These are phyloP conservation scores for Diaporthe sp. DNA, from an alignment of 2,329 filamentous ascomycete genomes.

Conservation along the genomic window DNA sequence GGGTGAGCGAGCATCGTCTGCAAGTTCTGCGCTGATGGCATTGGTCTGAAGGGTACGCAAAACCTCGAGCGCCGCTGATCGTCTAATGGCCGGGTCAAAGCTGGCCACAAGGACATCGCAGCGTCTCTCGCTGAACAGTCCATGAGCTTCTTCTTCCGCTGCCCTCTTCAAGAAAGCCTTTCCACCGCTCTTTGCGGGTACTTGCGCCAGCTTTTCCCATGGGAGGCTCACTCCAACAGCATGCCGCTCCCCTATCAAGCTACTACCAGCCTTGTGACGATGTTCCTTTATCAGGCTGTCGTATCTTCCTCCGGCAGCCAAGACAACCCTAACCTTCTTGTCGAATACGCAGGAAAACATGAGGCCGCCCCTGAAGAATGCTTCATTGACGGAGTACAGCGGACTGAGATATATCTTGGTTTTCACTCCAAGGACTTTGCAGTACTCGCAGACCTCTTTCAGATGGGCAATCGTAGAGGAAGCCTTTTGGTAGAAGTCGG, in stretches of 20 bases:
- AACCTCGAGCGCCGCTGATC: slow-evolving; percentile 82
- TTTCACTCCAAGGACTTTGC: slow-evolving; percentile 80
- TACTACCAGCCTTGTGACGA: slow-evolving; percentile 73
- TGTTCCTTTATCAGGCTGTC: slow-evolving; percentile 90
- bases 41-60: slow-evolving; percentile 85
- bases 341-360: slow-evolving; percentile 94
- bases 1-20: slow-evolving; percentile 81
- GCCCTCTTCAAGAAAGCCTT: slow-evolving; percentile 77
- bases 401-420: slow-evolving; percentile 88
- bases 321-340: slow-evolving; percentile 84
- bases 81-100: slow-evolving; percentile 83
- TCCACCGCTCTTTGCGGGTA: slow-evolving; percentile 66
- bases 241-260: slow-evolving; percentile 70
- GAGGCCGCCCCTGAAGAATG: slow-evolving; percentile 88
- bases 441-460: slow-evolving; percentile 81
- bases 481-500: slow-evolving; percentile 79
- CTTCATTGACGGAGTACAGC: slow-evolving; percentile 89
- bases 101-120: slow-evolving; percentile 93
- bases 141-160: slow-evolving; percentile 71
- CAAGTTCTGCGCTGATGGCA: slow-evolving; percentile 90
- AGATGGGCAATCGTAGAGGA: slow-evolving; percentile 85
- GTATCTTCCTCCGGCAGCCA: slow-evolving; percentile 94
- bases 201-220: slow-evolving; percentile 84
- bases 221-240: slow-evolving; percentile 94
- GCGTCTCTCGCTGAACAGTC: slow-evolving; percentile 74